Percentiles rank a stretch among this genome's conserved stretches.
Evolutionary conservation across 2,329 filamentous ascomycete species (phyloP).

Genomic region (Biscogniauxia sp.): DNA sequence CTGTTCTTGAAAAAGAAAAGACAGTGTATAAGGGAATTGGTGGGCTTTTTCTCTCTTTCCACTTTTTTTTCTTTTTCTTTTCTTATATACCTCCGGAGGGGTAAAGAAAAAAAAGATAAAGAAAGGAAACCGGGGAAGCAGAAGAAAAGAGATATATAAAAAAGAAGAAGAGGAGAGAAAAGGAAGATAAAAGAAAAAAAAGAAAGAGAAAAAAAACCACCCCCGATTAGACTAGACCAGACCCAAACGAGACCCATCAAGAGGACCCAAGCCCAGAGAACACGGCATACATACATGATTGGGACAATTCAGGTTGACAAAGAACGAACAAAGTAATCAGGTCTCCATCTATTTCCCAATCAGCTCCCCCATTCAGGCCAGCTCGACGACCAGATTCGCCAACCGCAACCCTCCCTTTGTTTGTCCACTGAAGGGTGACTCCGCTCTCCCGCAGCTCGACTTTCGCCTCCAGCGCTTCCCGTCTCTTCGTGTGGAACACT

Average conservation of each 20-base stretch:
- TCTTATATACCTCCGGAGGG: no score
- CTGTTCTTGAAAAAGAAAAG: no score
- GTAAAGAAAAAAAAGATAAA: no score
- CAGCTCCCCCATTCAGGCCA: neutral
- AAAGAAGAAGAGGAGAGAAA: neutral
- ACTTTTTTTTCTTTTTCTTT: no score
- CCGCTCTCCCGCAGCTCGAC: neutral
- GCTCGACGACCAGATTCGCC: neutral
- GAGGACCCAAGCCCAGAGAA: no score
- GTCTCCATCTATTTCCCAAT: neutral
- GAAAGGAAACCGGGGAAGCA: neutral
- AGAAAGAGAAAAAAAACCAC: neutral
- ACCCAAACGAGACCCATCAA: neutral
- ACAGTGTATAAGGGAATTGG: no score
- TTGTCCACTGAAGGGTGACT: neutral
- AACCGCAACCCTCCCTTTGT: neutral
- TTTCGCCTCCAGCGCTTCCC: neutral
- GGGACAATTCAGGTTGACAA: neutral
- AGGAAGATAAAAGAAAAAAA: neutral
- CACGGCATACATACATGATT: neutral
- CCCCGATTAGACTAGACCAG: neutral
- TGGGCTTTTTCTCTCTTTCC: no score
- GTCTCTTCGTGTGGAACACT: neutral
- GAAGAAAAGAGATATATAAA: neutral
- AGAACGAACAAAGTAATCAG: neutral